A percentile compares a stretch with the other conserved stretches of the same genome.
Evolutionary conservation across 2,329 filamentous ascomycete genomes (phyloP).

Genomic region (Nothomitra cinnamomea): DNA sequence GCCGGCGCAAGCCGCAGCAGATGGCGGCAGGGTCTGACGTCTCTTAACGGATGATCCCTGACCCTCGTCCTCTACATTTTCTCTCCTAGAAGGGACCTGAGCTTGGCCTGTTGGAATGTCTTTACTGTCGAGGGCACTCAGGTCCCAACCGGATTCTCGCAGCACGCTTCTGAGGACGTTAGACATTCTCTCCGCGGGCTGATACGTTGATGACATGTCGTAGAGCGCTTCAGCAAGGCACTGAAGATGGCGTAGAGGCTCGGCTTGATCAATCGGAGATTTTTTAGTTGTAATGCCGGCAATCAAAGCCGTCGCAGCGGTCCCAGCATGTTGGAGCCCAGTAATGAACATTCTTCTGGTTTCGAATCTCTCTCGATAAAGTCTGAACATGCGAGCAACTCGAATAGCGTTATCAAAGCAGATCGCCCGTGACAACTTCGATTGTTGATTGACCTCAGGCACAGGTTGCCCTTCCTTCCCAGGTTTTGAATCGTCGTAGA

Average conservation of each 20-base stretch:
- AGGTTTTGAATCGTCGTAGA: constrained; percentile 26
- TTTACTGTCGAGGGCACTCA: no score
- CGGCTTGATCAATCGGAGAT: constrained; percentile 22
- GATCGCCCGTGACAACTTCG: constrained; percentile 31
- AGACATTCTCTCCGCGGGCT: constrained; percentile 37
- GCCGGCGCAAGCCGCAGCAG: no score
- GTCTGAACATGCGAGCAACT: constrained; percentile 36
- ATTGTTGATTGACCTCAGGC: constrained; percentile 25
- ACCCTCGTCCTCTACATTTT: no score
- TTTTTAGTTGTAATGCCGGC: constrained; percentile 23
- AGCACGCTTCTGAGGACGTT: constrained; percentile 22
- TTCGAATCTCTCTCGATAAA: constrained; percentile 35
- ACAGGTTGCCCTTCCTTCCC: constrained; percentile 20
- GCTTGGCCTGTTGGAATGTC: no score
- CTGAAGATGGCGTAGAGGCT: constrained; percentile 30
- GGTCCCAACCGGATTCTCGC: no score
- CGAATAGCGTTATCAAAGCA: constrained; percentile 38
- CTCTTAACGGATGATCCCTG: no score
- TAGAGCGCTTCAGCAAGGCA: constrained; percentile 33
- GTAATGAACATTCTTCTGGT: constrained; percentile 33
- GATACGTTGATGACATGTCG: constrained; percentile 36
- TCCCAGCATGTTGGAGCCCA: constrained; percentile 36
- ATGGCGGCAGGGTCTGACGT: no score
- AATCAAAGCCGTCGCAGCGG: constrained; percentile 35
- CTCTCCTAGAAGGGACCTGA: no score